Evolutionary conservation across 1,284 basidiomycete species (phyloP).

Genomic region (Sphagnurus paluster): DNA sequence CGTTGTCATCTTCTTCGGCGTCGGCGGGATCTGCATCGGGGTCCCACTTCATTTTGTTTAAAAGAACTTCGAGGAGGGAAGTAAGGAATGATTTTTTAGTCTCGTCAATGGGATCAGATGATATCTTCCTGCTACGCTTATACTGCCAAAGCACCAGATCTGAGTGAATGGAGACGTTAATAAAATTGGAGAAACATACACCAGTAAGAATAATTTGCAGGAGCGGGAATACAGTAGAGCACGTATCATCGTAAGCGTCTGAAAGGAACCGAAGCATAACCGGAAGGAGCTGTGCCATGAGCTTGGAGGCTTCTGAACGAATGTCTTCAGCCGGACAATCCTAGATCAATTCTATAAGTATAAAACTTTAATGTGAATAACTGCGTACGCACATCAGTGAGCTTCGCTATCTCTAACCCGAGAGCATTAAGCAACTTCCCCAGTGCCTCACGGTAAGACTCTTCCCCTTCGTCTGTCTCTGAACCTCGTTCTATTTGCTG

Average conservation of each 20-base stretch:
- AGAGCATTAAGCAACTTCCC: conserved; percentile 85
- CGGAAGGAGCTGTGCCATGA: conserved; percentile 76
- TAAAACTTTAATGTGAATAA: neutral
- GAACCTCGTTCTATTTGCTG: conserved; percentile 66
- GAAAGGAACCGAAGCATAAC: conserved; percentile 88
- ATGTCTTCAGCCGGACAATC: conserved; percentile 64
- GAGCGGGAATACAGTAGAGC: conserved; percentile 81
- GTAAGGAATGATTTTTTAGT: conserved; percentile 80
- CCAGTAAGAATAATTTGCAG: conserved; percentile 73
- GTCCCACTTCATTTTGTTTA: conserved; percentile 94
- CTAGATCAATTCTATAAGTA: conserved; percentile 36
- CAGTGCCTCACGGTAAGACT: conserved; percentile 87
- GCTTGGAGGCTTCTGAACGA: conserved; percentile 64
- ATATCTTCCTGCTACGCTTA: conserved; percentile 74
- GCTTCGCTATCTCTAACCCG: conserved; percentile 84
- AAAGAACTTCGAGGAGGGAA: conserved; percentile 77
- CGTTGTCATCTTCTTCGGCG: conserved; percentile 86
- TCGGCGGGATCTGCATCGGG: conserved; percentile 80
- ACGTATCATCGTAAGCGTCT: conserved; percentile 87
- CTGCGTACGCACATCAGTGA: conserved; percentile 58
- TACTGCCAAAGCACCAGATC: conserved; percentile 59
- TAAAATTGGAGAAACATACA: conserved; percentile 46
- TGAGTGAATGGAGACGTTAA: conserved; percentile 1
- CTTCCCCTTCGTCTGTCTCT: conserved; percentile 75
- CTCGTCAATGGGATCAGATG: conserved; percentile 66